Conservation (phyloP, 306 rosid genomes). For the Sicyos baderoa region DNA sequence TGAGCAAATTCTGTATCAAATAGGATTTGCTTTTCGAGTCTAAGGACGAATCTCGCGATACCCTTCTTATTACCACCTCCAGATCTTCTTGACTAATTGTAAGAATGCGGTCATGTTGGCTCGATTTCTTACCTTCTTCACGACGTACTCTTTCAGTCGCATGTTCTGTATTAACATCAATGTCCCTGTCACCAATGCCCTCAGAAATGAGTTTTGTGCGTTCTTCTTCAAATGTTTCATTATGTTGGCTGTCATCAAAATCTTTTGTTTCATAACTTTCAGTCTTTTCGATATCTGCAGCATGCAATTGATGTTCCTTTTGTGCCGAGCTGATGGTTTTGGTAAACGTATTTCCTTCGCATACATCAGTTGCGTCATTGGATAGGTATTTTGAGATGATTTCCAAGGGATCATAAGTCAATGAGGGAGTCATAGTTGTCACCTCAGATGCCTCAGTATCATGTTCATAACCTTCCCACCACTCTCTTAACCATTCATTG, state of each 20-base stretch:
- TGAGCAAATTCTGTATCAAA: slow-evolving; percentile 66
- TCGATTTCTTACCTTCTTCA: slow-evolving; percentile 29
- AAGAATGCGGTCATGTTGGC: slow-evolving; percentile 41
- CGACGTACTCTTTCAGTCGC: slow-evolving; percentile 14
- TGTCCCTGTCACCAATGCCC: slow-evolving; percentile 25
- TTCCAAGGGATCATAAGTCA: slow-evolving; percentile 58
- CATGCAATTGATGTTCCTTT: slow-evolving; percentile 32
- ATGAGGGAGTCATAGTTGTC: slow-evolving; percentile 34
- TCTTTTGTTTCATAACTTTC: slow-evolving; percentile 30
- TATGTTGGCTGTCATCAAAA: slow-evolving; percentile 23
- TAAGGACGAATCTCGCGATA: slow-evolving; percentile 61
- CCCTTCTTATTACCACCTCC: slow-evolving; percentile 64
- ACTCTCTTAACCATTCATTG: slow-evolving; percentile 77
- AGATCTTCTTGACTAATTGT: slow-evolving; percentile 68
- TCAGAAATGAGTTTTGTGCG: slow-evolving; percentile 20
- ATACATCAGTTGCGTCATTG: slow-evolving; percentile 36
- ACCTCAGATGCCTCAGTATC: slow-evolving; percentile 36
- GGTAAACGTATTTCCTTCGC: slow-evolving; percentile 30
- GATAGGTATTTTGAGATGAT: slow-evolving; percentile 51
- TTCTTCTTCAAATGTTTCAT: slow-evolving; percentile 25
- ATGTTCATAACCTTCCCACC: slow-evolving; percentile 74
- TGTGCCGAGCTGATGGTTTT: slow-evolving; percentile 25
- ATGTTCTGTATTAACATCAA: slow-evolving; percentile 27
- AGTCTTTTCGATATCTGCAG: slow-evolving; percentile 23
- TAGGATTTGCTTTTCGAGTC: slow-evolving; percentile 55